Conservation (phyloP, 2,329 filamentous ascomycete species). For the Verticillium albo-atrum region DNA sequence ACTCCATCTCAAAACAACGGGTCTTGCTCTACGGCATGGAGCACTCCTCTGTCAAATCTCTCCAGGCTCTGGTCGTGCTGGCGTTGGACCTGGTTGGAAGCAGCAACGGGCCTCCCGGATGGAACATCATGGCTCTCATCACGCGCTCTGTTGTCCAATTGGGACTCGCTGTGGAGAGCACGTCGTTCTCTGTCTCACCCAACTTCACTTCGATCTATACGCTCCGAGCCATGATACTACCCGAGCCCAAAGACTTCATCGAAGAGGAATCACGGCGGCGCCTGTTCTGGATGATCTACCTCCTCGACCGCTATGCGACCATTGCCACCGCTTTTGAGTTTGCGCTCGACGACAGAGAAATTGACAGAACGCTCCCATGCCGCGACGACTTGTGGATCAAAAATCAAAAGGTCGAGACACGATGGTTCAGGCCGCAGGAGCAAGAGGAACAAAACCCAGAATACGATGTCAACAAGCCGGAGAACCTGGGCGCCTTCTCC, state of each 20-base stretch:
- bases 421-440: slow-evolving; percentile 65
- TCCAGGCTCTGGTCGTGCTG: slow-evolving; percentile 84
- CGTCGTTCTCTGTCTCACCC: slow-evolving; percentile 73
- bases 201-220: slow-evolving; percentile 86
- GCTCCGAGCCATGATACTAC: slow-evolving; percentile 75
- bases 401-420: slow-evolving; percentile 78
- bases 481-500: slow-evolving; percentile 82
- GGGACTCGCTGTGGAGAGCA: slow-evolving; percentile 77
- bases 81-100: slow-evolving; percentile 80
- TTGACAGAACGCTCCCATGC: slow-evolving; percentile 81
- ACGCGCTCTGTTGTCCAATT: slow-evolving; percentile 85
- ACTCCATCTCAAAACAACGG: slow-evolving; percentile 77
- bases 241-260: slow-evolving; percentile 79
- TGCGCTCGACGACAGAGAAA: slow-evolving; percentile 81
- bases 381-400: slow-evolving; percentile 81
- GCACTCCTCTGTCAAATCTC: slow-evolving; percentile 80
- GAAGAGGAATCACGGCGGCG: slow-evolving; percentile 83
- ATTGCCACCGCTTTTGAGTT: slow-evolving; percentile 92
- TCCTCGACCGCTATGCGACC: slow-evolving; percentile 85
- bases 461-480: slow-evolving; percentile 62
- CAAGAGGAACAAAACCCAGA: slow-evolving; percentile 44
- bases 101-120: slow-evolving; percentile 85
- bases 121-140: slow-evolving; percentile 87
- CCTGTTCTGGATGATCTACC: slow-evolving; percentile 91
- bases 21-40: slow-evolving; percentile 85